Conservation (phyloP, 805 yeast genomes). For the Blastobotrys terrestris region DNA sequence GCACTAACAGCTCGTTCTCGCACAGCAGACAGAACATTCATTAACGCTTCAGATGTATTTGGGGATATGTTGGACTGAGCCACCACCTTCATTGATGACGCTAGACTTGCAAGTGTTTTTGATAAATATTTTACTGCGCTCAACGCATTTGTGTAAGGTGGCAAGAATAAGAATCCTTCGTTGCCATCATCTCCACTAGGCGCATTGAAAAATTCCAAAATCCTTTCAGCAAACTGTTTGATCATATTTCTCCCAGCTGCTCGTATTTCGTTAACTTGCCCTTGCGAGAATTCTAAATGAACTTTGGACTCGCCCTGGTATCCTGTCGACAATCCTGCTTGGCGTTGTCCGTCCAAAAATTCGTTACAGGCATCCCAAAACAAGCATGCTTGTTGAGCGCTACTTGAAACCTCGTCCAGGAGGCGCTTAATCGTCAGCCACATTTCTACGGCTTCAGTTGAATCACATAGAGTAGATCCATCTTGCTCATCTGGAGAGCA, state of each 20-base stretch:
- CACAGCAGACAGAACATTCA: conserved; percentile 33
- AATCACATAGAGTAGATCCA: conserved; percentile 35
- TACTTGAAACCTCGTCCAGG: conserved; percentile 37
- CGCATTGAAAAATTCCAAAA: conserved; percentile 24
- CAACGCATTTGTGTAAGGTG: conserved; percentile 58
- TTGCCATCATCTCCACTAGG: conserved; percentile 4
- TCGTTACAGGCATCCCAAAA: conserved; percentile 53
- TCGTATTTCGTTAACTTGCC: conserved; percentile 38
- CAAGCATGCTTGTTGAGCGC: conserved; percentile 37
- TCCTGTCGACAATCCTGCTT: conserved; percentile 37
- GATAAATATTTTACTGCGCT: conserved; percentile 51
- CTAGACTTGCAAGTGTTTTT: conserved; percentile 39
- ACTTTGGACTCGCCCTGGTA: conserved; percentile 34
- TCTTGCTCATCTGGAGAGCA: not conserved
- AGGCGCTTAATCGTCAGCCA: conserved; percentile 48
- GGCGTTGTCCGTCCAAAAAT: conserved; percentile 46
- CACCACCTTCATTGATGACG: conserved; percentile 37
- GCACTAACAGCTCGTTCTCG: conserved; percentile 42
- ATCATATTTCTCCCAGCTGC: conserved; percentile 37
- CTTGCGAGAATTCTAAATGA: conserved; percentile 38
- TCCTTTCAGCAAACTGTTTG: conserved; percentile 25
- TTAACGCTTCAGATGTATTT: conserved; percentile 33
- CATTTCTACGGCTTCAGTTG: conserved; percentile 51
- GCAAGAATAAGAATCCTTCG: conserved; percentile 48
- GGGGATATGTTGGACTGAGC: conserved; percentile 40